Percentiles rank a stretch among this genome's conserved stretches.
Conservation (phyloP, 768 basidiomycete genomes). For the Lactarius sanguifluus region DNA sequence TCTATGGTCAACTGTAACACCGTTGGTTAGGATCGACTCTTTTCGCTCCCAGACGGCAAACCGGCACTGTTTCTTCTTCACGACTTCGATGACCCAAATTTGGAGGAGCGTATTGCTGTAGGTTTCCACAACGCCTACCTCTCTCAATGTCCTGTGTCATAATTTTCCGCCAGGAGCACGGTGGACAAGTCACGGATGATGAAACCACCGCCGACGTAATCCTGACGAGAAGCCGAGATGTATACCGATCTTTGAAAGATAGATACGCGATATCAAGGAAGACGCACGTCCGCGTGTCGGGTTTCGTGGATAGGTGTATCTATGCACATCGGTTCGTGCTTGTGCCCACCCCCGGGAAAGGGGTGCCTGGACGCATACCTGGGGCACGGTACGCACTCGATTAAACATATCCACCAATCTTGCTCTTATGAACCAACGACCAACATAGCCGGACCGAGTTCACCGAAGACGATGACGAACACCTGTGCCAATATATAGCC, state of each 20-base stretch:
- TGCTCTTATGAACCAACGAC: neutral
- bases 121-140: neutral
- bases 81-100: conserved; percentile 9
- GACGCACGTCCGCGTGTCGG: conserved; percentile 26
- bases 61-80: conserved; percentile 15
- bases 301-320: conserved; percentile 26
- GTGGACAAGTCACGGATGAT: conserved; percentile 19
- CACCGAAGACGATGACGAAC: conserved; percentile 20
- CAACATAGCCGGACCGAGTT: conserved; percentile 19
- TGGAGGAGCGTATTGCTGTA: conserved; percentile 27
- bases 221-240: conserved; percentile 7
- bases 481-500: conserved; percentile 23
- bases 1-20: neutral
- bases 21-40: conserved; percentile 1
- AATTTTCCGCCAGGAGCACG: conserved; percentile 15
- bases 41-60: conserved; percentile 13
- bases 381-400: conserved; percentile 15
- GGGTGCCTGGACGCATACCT: conserved; percentile 7
- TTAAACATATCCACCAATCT: neutral
- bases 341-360: conserved; percentile 2
- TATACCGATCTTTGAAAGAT: conserved; percentile 20
- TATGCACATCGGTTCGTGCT: conserved; percentile 14
- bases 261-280: conserved; percentile 23
- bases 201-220: conserved; percentile 22
- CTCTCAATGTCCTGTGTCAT: neutral